Conservation (phyloP, 2,329 filamentous ascomycete species). For the Fusarium circinatum region DNA sequence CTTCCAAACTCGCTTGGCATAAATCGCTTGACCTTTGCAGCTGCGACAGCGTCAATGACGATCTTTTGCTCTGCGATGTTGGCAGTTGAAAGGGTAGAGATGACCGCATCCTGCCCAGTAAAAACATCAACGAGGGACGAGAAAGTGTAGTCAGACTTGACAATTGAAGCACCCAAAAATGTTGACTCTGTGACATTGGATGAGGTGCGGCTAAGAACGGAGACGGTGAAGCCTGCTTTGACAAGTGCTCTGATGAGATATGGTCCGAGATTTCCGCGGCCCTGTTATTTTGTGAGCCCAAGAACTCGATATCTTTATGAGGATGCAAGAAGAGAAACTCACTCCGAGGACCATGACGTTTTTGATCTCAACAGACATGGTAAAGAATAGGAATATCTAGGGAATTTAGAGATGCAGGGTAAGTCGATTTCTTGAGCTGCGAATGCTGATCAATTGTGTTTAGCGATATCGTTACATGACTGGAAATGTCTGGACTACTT, state of each 20-base stretch:
- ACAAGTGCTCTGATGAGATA: neutral
- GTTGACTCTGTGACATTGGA: rapidly evolving
- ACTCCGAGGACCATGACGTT: constrained; percentile 9
- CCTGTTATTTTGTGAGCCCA: rapidly evolving
- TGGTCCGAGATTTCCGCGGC: constrained; percentile 7
- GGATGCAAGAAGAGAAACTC: rapidly evolving
- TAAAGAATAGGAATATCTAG: no score
- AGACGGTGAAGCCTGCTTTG: rapidly evolving
- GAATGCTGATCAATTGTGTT: rapidly evolving
- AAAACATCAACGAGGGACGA: neutral
- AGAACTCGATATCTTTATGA: rapidly evolving
- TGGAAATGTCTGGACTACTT: neutral
- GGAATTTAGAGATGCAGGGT: neutral
- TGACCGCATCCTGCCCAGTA: neutral
- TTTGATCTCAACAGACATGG: neutral
- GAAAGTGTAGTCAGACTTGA: constrained; percentile 1
- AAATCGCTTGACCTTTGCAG: constrained; percentile 9
- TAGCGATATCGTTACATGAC: rapidly evolving
- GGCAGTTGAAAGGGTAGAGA: constrained; percentile 6
- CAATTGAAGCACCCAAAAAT: neutral
- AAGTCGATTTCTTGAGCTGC: neutral
- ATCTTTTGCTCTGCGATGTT: constrained; percentile 5
- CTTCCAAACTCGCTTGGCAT: constrained; percentile 16
- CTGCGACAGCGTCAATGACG: neutral
- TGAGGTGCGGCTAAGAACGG: rapidly evolving